Evolutionary conservation across 129 eudicot genomes (phyloP), one percentile per base, ranked within the genome.

Genomic region (Cynara cardunculus): DNA sequence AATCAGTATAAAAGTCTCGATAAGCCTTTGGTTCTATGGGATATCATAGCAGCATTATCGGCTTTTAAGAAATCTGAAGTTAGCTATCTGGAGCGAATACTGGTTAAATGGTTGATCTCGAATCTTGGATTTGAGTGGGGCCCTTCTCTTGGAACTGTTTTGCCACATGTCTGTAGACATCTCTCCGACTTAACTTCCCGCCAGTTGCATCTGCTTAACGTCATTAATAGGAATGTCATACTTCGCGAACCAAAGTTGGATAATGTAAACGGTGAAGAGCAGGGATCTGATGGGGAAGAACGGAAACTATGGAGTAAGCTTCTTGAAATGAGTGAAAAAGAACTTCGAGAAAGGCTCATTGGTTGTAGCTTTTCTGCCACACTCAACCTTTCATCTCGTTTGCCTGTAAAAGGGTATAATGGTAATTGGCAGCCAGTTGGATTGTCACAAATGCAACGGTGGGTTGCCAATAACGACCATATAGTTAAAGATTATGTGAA

Each of bases 21-120:
- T 53, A 89, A 88, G 85, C 89, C 91, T 39, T 80, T 92, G 82
- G 92, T 86, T 46, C 7, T 91, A 73, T 96, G 97, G 97, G 99
- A 96, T 82, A 70, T 92, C 7, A 72, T 91, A 74, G 87, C 93
- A 21, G 95, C 97, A 74, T 82, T 89, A 59, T 75, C 81, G 39
- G 93, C 95, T 73, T 89, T 96, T 74, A 90, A 87, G 73, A 84
- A 91, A 77, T 87, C 86, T 22, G 73, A 82, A 22, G 89, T 87
- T 10, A 28, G 80, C 79, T 90, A 73, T 72, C 84, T 87, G 62
- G 88, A 88, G 72, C 83, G 82, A 79, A 72, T 96, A 68, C 76
- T 96, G 7, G 76, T 80, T 37, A 88, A 85, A 76, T 96, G 97
- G 97, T 71, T 92, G 69, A 77, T 65, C 70, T 79, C 85, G 13